Base-by-base conservation (phyloP, 2,329 filamentous ascomycete genomes). In the Rutstroemia sp. region DNA sequence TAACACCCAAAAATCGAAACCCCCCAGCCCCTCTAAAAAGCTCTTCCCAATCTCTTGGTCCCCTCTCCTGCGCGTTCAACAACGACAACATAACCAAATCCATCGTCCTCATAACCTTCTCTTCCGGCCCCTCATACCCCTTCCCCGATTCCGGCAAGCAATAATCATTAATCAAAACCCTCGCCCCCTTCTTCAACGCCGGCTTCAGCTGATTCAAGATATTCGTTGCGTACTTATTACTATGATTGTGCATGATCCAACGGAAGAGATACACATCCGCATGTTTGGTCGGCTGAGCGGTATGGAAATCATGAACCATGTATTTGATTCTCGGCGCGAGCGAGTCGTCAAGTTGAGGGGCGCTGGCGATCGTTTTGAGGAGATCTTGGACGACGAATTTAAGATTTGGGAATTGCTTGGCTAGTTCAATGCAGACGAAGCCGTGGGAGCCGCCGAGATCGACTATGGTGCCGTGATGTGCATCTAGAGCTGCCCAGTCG, bases 231-330 rank as follows among this genome's bases (percentile, higher is more conserved):
- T 80, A 78, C 2, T 74, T 74, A 14, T 80, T 80, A 0, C 80
- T 77, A 71, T 81, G 82, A 69, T 85, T 82, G 66, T 86, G 81
- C 7, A 86, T 68, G 59, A 85, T 82, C 74, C 77, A 78, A 49
- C 80, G 77, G 67, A 83, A 77, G 62, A 79, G 74, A 69, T 83
- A 85, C 18, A 83, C 72, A 62, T 83, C 80, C 0, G 79, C 82
- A 3, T 66, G 74, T 49, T 75, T 70, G 14, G 79, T 72, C 0
- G 76, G 74, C 66, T 86, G 82, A 51, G 77, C 74, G 5, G 72
- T 72, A 66, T 84, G 82, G 65, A 86, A 82, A 62, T 83, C 77
- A 64, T 86, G 80, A 3, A 58, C 58, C 51, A 65, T 61, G 58
- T 79, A 70, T 18, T 65, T 65, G 42, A 80, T 71, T 14, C 77